Conservation (phyloP, 768 basidiomycete genomes). For the Pluteus cervinus region DNA sequence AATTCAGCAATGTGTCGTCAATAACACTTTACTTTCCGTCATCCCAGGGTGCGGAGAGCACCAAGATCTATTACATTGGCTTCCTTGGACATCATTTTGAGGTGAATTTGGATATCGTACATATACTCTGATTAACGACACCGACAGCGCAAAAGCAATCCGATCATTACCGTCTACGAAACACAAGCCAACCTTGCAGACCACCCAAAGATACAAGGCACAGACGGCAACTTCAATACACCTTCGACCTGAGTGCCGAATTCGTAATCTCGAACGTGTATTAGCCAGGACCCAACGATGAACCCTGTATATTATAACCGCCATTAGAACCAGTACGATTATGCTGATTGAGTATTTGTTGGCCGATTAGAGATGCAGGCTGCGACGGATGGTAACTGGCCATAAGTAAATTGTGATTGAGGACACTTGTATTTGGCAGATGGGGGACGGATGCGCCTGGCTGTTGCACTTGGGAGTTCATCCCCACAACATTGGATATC, state of each 20-base stretch:
- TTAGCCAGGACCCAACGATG: too few relatives aligned
- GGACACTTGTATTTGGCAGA: too few relatives aligned
- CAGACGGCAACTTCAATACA: slow-evolving; percentile 49
- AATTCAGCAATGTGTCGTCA: slow-evolving; percentile 77
- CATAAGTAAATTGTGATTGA: too few relatives aligned
- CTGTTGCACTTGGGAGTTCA: too few relatives aligned
- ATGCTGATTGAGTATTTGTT: too few relatives aligned
- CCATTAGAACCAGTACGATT: too few relatives aligned
- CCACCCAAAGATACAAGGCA: slow-evolving; percentile 83
- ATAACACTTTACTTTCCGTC: slow-evolving; percentile 81
- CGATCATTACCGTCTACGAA: slow-evolving; percentile 85
- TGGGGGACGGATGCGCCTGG: too few relatives aligned
- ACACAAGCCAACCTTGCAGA: slow-evolving; percentile 82
- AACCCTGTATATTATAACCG: too few relatives aligned
- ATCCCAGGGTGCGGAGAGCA: slow-evolving; percentile 73
- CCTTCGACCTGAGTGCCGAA: slow-evolving; percentile 25
- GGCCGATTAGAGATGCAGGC: too few relatives aligned
- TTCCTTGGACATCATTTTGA: slow-evolving; percentile 80
- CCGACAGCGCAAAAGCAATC: slow-evolving; percentile 64
- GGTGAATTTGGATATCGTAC: slow-evolving; percentile 29
- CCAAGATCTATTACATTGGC: slow-evolving; percentile 78
- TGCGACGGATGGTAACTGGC: too few relatives aligned
- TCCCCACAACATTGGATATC: too few relatives aligned
- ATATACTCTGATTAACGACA: slow-evolving; percentile 1
- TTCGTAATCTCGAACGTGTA: not conserved